These are phyloP conservation scores for Apiotrichum sp. DNA, from an alignment of 1,284 basidiomycete species.

Conservation along the genomic window DNA sequence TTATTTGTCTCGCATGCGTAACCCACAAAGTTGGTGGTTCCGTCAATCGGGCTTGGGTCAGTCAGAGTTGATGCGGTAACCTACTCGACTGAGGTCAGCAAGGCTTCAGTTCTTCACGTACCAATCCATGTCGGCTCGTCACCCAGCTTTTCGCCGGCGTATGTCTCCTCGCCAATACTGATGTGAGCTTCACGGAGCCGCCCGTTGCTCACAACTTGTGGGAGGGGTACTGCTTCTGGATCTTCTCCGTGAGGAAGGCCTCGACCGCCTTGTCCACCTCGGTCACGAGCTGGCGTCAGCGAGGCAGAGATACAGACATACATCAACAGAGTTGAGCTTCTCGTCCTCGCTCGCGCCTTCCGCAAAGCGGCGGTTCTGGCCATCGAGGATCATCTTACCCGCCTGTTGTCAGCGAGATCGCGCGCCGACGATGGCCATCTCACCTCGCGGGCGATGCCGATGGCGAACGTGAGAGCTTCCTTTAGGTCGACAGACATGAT, in stretches of 20 bases:
- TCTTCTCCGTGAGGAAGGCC: conserved; percentile 68
- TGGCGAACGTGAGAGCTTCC: conserved; percentile 65
- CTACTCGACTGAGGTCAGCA: conserved; percentile 35
- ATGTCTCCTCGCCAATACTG: conserved; percentile 87
- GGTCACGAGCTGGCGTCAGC: conserved; percentile 63
- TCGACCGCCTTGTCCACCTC: conserved; percentile 93
- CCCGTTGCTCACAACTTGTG: conserved; percentile 68
- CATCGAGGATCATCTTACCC: conserved; percentile 48
- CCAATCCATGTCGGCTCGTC: conserved; percentile 82
- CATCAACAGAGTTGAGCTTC: conserved; percentile 85
- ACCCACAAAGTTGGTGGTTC: conserved; percentile 81
- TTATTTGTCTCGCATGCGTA: no score
- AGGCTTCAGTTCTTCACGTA: conserved; percentile 32
- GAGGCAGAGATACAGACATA: conserved; percentile 13
- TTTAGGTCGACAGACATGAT: conserved; percentile 53
- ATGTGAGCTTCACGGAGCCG: conserved; percentile 4
- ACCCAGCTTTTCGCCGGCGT: conserved; percentile 67
- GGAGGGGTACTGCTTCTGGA: conserved; percentile 62
- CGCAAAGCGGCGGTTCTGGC: conserved; percentile 46
- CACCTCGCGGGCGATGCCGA: conserved; percentile 56
- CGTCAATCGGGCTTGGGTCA: conserved; percentile 37
- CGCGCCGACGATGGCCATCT: conserved; percentile 1
- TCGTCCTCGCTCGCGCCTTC: conserved; percentile 59
- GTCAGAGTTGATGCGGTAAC: neutral
- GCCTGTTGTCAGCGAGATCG: conserved; percentile 31